A percentile compares a stretch with the other conserved stretches of the same genome.
phyloP scores from a whole-genome alignment of 1,139 yeast genomes.

The Groenewaldozyma auringiensis region DNA sequence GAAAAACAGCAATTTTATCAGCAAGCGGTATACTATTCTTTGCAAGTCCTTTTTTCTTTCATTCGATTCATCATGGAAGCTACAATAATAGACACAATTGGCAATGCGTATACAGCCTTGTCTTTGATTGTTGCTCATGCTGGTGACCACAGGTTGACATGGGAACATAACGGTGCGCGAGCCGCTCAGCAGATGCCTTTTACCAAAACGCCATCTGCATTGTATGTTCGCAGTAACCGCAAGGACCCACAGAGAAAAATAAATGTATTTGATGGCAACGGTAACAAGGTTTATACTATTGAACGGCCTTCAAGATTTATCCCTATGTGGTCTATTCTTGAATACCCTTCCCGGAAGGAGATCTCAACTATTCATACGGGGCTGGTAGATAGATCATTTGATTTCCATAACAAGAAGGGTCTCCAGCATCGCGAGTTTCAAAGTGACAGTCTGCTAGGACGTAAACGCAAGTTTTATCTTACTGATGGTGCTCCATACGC shows the following conservation, averaged over 20 bases:
- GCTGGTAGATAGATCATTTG: constrained; percentile 39
- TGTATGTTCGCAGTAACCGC: constrained; percentile 44
- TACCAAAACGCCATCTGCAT: constrained; percentile 35
- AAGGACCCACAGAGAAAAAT: constrained; percentile 39
- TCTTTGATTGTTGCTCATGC: constrained; percentile 12
- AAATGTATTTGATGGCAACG: constrained; percentile 45
- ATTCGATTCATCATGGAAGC: constrained; percentile 16
- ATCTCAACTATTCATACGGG: constrained; percentile 49
- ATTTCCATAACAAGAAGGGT: constrained; percentile 43
- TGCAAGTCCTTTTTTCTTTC: too few relatives aligned
- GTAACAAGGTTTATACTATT: constrained; percentile 40
- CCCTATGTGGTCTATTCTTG: constrained; percentile 47
- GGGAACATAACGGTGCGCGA: constrained; percentile 9
- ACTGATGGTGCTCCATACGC: constrained; percentile 47
- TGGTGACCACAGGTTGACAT: constrained; percentile 5
- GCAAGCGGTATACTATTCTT: too few relatives aligned
- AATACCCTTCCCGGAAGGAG: constrained; percentile 41
- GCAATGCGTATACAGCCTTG: constrained; percentile 10
- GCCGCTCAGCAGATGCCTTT: constrained; percentile 16
- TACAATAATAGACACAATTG: constrained; percentile 10
- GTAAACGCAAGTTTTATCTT: constrained; percentile 35
- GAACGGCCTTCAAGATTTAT: constrained; percentile 45
- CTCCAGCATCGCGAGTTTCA: constrained; percentile 39
- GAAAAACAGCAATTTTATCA: too few relatives aligned
- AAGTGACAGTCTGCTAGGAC: constrained; percentile 26